Conservation (phyloP, 192 early-diverging fungal species). For the Linnemannia schmuckeri region DNA sequence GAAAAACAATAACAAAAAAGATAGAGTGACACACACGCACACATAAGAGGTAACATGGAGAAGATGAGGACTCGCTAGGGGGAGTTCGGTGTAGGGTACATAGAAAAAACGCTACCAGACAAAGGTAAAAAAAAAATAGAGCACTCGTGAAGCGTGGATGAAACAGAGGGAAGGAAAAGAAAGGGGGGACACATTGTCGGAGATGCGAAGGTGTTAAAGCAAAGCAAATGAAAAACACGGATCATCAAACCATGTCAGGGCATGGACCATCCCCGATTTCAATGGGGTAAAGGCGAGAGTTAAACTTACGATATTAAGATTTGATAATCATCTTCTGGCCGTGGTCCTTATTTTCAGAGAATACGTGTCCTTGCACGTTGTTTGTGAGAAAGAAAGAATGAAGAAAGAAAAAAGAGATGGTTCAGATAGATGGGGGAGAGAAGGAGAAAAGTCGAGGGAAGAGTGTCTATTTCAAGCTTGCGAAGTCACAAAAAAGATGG, state of each 20-base stretch:
- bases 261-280: conserved; percentile 4
- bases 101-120: not conserved
- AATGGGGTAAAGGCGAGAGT: not conserved
- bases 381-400: not conserved
- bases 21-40: not conserved
- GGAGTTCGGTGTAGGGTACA: not conserved
- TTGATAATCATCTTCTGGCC: not conserved
- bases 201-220: not conserved
- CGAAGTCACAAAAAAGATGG: not conserved
- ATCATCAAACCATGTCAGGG: not conserved
- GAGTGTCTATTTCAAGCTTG: not conserved
- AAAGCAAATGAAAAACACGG: not conserved
- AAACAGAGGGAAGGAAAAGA: too few species aligned
- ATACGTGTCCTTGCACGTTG: not conserved
- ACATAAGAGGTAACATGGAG: not conserved
- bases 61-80: not conserved
- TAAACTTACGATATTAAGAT: not conserved
- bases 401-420: not conserved
- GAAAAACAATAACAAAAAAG: not conserved
- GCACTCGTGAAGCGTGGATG: too few species aligned
- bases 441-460: not conserved
- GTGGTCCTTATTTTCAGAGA: not conserved
- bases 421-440: not conserved
- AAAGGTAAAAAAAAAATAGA: not conserved
- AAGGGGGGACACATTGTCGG: too few species aligned